Conservation (phyloP, 257 asterid genomes). For the Nicotiana knightiana region DNA sequence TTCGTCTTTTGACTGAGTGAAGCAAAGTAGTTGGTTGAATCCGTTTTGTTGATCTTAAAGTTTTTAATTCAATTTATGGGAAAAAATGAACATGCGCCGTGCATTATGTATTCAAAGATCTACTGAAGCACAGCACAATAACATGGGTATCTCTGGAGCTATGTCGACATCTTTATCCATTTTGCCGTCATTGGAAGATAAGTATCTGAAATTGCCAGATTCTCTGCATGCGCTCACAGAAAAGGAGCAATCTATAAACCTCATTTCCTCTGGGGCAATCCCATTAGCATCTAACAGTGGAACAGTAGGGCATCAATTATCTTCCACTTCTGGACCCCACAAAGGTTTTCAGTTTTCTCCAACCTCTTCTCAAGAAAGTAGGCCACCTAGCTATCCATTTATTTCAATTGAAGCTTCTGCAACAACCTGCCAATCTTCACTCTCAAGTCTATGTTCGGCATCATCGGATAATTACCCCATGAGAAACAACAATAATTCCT, state of each 20-base stretch:
- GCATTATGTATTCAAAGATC: conserved; percentile 49
- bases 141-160: conserved; percentile 44
- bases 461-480: conserved; percentile 22
- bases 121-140: conserved; percentile 27
- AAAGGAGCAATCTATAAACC: conserved; percentile 29
- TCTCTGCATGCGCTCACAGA: conserved; percentile 41
- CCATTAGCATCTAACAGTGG: conserved; percentile 27
- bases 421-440: conserved; percentile 21
- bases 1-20: not conserved
- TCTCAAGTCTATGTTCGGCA: conserved; percentile 22
- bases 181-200: conserved; percentile 38
- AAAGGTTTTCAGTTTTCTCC: conserved; percentile 26
- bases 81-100: conserved; percentile 38
- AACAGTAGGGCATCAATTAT: conserved; percentile 37
- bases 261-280: conserved; percentile 26
- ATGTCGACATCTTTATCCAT: conserved; percentile 32
- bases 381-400: conserved; percentile 23
- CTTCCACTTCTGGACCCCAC: conserved; percentile 34
- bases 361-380: conserved; percentile 27
- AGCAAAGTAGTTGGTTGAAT: not conserved
- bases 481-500: conserved; percentile 26
- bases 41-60: not conserved
- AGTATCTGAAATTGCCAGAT: conserved; percentile 45
- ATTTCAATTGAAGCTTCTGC: conserved; percentile 30
- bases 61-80: conserved; percentile 28